phyloP scores from a whole-genome alignment of 2,329 filamentous ascomycete genomes.

The Seiridium cupressi region DNA sequence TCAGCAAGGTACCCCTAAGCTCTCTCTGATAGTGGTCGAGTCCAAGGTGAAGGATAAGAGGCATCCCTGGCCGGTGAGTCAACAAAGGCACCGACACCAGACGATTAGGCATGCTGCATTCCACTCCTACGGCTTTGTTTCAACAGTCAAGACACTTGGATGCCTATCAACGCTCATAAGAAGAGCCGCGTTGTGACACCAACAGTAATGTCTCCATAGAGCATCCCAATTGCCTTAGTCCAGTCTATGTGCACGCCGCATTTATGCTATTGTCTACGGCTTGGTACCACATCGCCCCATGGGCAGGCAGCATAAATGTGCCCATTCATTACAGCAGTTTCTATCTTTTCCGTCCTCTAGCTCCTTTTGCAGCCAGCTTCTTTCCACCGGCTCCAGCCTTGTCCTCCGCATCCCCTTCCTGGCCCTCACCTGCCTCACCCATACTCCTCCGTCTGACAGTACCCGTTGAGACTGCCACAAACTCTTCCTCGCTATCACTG shows the following conservation, averaged over 20 bases:
- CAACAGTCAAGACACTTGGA: not conserved
- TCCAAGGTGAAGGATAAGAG: not conserved
- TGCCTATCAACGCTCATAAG: not conserved
- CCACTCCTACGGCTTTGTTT: not conserved
- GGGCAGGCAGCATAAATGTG: too few relatives aligned
- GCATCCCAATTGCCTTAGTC: too few relatives aligned
- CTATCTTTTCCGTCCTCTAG: constrained; percentile 41
- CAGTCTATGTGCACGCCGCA: too few relatives aligned
- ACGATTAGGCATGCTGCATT: not conserved
- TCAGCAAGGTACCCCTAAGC: too few relatives aligned
- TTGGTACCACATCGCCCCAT: too few relatives aligned
- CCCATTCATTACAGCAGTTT: not conserved
- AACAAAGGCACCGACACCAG: not conserved
- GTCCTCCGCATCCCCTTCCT: constrained; percentile 43
- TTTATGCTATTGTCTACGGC: too few relatives aligned
- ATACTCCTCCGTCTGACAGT: constrained; percentile 87
- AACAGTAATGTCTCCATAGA: too few relatives aligned
- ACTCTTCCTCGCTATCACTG: constrained; percentile 94
- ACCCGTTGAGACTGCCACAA: constrained; percentile 65
- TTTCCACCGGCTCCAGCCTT: constrained; percentile 19
- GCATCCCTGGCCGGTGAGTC: constrained; percentile 10
- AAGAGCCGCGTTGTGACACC: too few relatives aligned
- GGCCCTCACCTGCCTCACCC: constrained; percentile 66
- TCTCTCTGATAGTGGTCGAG: too few relatives aligned
- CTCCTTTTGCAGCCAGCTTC: constrained; percentile 32